Base-by-base conservation (phyloP, 75 land plant species). In the Selaginella tamariscina region DNA sequence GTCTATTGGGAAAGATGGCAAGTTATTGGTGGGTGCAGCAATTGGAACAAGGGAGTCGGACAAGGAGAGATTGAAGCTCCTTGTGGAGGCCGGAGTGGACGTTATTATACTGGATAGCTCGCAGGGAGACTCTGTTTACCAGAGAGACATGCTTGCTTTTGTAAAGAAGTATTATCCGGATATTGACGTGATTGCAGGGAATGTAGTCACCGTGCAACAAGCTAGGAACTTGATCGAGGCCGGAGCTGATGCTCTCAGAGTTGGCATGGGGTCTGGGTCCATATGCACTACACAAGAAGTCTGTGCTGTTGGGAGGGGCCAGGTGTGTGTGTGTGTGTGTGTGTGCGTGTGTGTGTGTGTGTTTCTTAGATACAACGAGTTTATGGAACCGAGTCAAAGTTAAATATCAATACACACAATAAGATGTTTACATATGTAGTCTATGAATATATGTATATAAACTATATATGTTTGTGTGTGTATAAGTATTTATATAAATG, bases 211-310 rank as follows among this genome's bases (percentile, higher is more conserved):
- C 0, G 57, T 66, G 18, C 71, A 74, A 56, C 99, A 95, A 72
- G 91, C 99, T 5, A 70, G 84, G 63, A 90, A 90, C 70, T 72
- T 95, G 77, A 83, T 95, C 39, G 78, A 84, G 55, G 98, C 88
- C 1, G 98, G 96, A 0, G 96, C 84, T 5, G 98, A 94, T 77
- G 98, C 83, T 1, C 74, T 94, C 71, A 71, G 98, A 31, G 91
- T 94, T n/a, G 98, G 98, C 30, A 94, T 94, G 98, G 98, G 98
- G 5, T 94, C 98, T 24, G 98, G 98, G 0, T 94, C 98, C 2
- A 94, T 94, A 56, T 94, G 98, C 73, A 94, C 98, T 0, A 94
- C 98, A 0, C 98, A 94, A 73, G 96, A 89, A 70, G 98, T 94
- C 31, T 89, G 96, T 74, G 98, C 98, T 26, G 98, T 94, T 30